Evolutionary conservation across 441 rosid genomes (phyloP).

Genomic region (Dalechampia spathulata): DNA sequence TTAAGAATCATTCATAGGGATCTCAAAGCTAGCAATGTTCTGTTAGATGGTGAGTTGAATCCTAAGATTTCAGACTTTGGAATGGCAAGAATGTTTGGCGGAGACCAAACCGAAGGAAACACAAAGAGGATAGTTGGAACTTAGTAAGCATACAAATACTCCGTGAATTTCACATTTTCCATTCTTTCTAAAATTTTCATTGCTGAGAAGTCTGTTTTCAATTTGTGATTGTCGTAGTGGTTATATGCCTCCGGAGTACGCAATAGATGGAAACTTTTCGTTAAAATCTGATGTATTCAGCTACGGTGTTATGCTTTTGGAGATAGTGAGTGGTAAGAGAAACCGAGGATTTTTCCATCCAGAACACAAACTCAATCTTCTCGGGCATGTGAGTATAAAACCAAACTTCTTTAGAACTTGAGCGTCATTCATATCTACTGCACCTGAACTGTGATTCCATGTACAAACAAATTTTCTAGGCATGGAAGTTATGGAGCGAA

Average conservation of each 20-base stretch:
- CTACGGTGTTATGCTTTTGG: slow-evolving; percentile 24
- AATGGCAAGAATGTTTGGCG: slow-evolving; percentile 25
- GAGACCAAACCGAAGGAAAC: slow-evolving; percentile 18
- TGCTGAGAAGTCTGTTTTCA: too few species aligned
- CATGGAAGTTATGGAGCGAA: slow-evolving; percentile 45
- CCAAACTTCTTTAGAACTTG: too few species aligned
- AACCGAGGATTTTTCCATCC: slow-evolving; percentile 18
- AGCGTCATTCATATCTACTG: too few species aligned
- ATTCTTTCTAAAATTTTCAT: not conserved
- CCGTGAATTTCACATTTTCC: too few species aligned
- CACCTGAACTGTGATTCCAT: too few species aligned
- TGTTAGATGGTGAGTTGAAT: slow-evolving; percentile 23
- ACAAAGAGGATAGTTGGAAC: slow-evolving; percentile 53
- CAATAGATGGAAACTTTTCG: slow-evolving; percentile 11
- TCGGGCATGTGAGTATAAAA: slow-evolving; percentile 19
- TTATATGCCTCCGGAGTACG: slow-evolving; percentile 19
- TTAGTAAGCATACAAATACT: slow-evolving; percentile 57
- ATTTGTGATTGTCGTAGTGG: too few species aligned
- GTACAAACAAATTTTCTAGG: slow-evolving; percentile 15
- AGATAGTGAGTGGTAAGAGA: slow-evolving; percentile 21
- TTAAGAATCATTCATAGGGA: slow-evolving; percentile 63
- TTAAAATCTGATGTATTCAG: slow-evolving; percentile 16
- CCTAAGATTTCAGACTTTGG: slow-evolving; percentile 31
- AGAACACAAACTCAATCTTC: slow-evolving; percentile 21
- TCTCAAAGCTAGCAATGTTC: slow-evolving; percentile 38